Evolutionary conservation across 1,139 yeast species (phyloP), one percentile per base, ranked within the genome.

Genomic region (Yamadazyma pseudoaaseri): DNA sequence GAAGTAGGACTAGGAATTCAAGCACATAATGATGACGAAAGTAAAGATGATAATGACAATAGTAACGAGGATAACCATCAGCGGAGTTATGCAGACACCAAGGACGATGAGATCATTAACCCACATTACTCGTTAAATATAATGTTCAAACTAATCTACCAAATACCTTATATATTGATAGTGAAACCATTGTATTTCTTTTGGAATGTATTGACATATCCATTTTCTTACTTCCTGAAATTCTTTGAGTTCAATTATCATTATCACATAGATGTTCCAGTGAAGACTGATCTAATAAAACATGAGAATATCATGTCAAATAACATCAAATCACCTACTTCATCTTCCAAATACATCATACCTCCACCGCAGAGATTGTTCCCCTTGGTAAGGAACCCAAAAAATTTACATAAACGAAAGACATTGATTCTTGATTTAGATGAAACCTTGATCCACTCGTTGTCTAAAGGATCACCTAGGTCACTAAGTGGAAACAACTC

Each of bases 391-490:
- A 46, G 75, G 27, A 65, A 69, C 49, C 75, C 74, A 2, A 60
- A 59, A 10, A 60, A 54, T 35, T 54, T 44, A 31, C 48, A 62
- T 20, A 56, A 48, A 34, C 66, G 68, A 44, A 92, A 90, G 54
- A 83, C 90, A 1, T 68, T 92, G 27, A 82, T 92, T 1, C 65
- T 92, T 18, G 98, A 92, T 56, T 71, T 92, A 23, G 98, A 92
- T 58, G 98, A 92, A 52, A 92, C 98, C 0, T 64, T 92, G 38
- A 89, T 92, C 38, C 98, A 92, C 56, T 87, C 97, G 1, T 69
- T 89, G 35, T 81, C 94, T 2, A 70, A 95, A 38, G 78, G 76
- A 30, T 70, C 66, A 36, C 80, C 63, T 24, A 62, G 64, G 39
- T 65, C 57, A 20, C 65, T 55, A 47, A 60, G 53, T 32, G 80